phyloP scores from a whole-genome alignment of 208 protist genomes.

The Porcisia deanei region DNA sequence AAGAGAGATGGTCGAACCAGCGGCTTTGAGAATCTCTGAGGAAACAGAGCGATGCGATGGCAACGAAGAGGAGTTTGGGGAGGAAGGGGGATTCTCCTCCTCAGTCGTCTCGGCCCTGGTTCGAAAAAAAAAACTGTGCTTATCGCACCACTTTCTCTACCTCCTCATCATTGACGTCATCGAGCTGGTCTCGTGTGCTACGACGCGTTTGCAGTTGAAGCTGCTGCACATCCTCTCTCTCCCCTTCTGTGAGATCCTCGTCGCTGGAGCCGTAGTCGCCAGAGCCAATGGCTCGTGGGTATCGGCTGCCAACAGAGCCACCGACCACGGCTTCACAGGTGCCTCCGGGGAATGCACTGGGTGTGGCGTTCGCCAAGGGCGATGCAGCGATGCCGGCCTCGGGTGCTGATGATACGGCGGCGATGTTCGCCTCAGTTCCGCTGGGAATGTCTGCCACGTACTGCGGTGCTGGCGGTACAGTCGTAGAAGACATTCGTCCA shows the following conservation, averaged over 20 bases:
- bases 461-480: conserved; percentile 5
- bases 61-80: background rate
- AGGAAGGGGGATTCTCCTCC: background rate
- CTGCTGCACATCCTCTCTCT: background rate
- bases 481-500: conserved; percentile 1
- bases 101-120: conserved; percentile 3
- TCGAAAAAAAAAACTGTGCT: background rate
- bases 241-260: background rate
- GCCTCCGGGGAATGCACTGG: background rate
- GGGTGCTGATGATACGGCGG: background rate
- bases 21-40: background rate
- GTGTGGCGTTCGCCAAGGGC: background rate
- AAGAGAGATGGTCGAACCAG: background rate
- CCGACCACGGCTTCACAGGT: background rate
- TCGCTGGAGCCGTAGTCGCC: conserved; percentile 1
- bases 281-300: background rate
- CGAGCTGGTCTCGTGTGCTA: conserved; percentile 12
- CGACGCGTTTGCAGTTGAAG: conserved; percentile 7
- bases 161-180: background rate
- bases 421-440: background rate
- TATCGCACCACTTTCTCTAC: background rate
- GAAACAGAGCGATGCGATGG: background rate
- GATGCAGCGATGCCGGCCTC: background rate
- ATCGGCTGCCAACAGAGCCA: background rate
- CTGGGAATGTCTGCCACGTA: conserved; percentile 5